Conservation (phyloP, 2,329 filamentous ascomycete genomes). For the Massarina eburnea region DNA sequence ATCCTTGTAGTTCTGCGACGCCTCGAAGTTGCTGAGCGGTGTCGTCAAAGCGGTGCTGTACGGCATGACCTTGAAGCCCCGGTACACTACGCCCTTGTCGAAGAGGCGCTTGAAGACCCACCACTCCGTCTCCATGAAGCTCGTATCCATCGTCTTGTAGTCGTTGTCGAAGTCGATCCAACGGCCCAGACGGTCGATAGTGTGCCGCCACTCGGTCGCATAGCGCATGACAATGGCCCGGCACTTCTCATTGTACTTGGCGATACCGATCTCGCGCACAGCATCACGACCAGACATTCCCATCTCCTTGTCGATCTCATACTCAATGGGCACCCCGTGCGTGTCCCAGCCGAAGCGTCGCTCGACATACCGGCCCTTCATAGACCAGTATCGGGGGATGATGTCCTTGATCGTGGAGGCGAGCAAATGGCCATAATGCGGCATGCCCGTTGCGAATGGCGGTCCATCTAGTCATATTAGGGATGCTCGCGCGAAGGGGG, state of each 20-base stretch:
- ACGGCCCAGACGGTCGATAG: conserved; percentile 83
- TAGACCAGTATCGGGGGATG: conserved; percentile 94
- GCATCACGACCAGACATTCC: conserved; percentile 86
- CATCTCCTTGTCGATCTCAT: conserved; percentile 96
- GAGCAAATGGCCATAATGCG: conserved; percentile 75
- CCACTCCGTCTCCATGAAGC: conserved; percentile 95
- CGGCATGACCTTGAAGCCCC: conserved; percentile 89
- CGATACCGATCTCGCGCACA: conserved; percentile 82
- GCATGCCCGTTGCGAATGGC: conserved; percentile 58
- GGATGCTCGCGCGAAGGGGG: conserved; percentile 53
- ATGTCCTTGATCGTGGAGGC: conserved; percentile 97
- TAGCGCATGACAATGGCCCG: conserved; percentile 92
- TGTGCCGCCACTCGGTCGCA: conserved; percentile 81
- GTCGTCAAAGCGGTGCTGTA: conserved; percentile 91
- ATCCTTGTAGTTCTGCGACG: conserved; percentile 92
- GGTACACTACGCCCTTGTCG: conserved; percentile 86
- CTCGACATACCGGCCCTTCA: conserved; percentile 93
- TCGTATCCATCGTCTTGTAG: conserved; percentile 96
- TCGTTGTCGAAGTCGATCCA: conserved; percentile 99
- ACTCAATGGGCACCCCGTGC: conserved; percentile 91
- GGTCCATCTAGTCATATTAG: conserved; percentile 55
- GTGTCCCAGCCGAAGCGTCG: conserved; percentile 95
- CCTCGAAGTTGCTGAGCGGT: conserved; percentile 89
- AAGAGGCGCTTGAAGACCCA: conserved; percentile 95
- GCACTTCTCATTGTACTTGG: conserved; percentile 89